Conservation (phyloP, 345 rosid genomes). For the Noccaea bulbosa region DNA sequence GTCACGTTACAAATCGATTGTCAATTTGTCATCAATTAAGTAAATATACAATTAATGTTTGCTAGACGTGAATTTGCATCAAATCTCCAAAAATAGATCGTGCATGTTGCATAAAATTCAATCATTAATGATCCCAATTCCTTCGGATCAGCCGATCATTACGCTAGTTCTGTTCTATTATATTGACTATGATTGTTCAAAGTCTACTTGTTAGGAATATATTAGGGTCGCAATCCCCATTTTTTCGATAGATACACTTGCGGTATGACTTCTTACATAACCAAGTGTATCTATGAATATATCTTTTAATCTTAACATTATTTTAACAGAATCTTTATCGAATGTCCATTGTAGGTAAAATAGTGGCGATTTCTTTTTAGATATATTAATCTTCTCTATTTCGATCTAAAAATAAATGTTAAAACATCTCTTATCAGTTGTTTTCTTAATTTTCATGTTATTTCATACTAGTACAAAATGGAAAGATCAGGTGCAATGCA, state of each 20-base stretch:
- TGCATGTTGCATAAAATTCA: constrained; percentile 23
- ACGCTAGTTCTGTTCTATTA: constrained; percentile 17
- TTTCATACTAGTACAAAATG: neutral
- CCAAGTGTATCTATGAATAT: neutral
- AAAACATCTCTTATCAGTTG: too few relatives aligned
- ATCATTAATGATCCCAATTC: constrained; percentile 20
- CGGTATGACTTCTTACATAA: neutral
- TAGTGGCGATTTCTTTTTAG: neutral
- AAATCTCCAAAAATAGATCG: constrained; percentile 28
- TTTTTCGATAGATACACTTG: constrained; percentile 13
- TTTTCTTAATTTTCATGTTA: too few relatives aligned
- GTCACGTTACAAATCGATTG: neutral
- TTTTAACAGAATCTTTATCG: neutral
- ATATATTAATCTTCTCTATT: neutral
- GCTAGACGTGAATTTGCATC: constrained; percentile 13
- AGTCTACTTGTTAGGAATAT: constrained; percentile 15
- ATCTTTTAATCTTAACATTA: neutral
- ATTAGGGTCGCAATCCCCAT: constrained; percentile 29
- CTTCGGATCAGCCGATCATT: constrained; percentile 36
- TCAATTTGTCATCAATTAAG: neutral
- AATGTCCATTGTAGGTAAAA: neutral
- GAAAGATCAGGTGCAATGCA: neutral
- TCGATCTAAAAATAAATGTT: neutral
- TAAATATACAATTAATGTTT: neutral
- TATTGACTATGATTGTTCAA: constrained; percentile 24